Conservation (phyloP, 345 rosid genomes). For the Microthlaspi erraticum region DNA sequence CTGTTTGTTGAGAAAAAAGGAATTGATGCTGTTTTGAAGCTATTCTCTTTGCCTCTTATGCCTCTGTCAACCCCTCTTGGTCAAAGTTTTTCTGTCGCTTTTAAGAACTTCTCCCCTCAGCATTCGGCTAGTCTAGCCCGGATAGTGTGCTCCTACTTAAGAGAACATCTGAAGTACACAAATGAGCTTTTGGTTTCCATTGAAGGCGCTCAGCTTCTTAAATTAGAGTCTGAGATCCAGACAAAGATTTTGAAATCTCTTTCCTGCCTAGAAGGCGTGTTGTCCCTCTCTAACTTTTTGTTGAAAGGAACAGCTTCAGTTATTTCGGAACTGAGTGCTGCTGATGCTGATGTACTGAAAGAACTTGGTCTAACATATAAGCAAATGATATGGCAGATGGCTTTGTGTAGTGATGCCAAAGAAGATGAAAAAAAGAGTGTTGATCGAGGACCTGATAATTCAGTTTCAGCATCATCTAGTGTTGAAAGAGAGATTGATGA, state of each 20-base stretch:
- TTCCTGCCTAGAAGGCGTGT: too few relatives aligned
- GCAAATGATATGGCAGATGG: conserved; percentile 88
- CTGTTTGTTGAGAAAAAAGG: conserved; percentile 96
- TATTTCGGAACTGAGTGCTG: too few relatives aligned
- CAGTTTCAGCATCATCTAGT: conserved; percentile 62
- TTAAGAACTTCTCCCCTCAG: conserved; percentile 92
- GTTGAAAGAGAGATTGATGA: conserved; percentile 89
- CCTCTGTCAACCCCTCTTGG: conserved; percentile 81
- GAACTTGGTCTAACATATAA: conserved; percentile 77
- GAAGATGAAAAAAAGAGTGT: conserved; percentile 64
- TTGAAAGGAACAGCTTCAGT: too few relatives aligned
- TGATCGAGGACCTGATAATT: conserved; percentile 64
- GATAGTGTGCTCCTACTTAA: conserved; percentile 77
- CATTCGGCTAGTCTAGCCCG: conserved; percentile 84
- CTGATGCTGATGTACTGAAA: too few relatives aligned
- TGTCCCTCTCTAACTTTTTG: too few relatives aligned
- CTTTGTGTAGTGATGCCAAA: conserved; percentile 72
- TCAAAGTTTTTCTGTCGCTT: conserved; percentile 77
- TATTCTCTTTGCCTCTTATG: conserved; percentile 80
- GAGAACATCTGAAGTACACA: conserved; percentile 71
- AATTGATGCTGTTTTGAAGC: conserved; percentile 77
- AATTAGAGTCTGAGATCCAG: conserved; percentile 61
- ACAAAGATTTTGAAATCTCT: conserved; percentile 64
- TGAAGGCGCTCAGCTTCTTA: conserved; percentile 65
- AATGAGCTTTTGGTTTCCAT: conserved; percentile 60